Base-by-base conservation (phyloP, 2,329 filamentous ascomycete species). In the Cadophora malorum region DNA sequence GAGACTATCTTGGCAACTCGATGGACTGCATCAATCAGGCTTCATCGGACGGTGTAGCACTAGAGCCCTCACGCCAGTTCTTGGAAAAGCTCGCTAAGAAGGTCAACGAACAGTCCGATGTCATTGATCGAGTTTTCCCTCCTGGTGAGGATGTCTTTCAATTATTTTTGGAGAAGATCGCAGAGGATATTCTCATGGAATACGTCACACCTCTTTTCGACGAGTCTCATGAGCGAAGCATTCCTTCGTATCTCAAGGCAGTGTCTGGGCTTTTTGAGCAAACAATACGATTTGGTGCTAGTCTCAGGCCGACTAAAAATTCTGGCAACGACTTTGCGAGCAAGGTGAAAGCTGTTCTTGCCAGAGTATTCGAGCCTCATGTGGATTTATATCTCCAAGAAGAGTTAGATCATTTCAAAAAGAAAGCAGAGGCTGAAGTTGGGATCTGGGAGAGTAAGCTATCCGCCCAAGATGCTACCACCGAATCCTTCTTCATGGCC, bases 401-500 rank as follows among this genome's bases (percentile, higher is more conserved):
- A 77, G 96, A 99, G 80, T 83, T 97, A 35, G 92, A 95, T 60
- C 90, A 89, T 76, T 98, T 98, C 79, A 91, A 90, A 35, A 86
- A 86, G 65, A 87, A 90, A 70, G 93, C 92, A 16, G 91, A 95
- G 69, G 83, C 85, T 1, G 89, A 95, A 75, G 95, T 99, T 5
- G 86, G 83, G 7, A 85, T 88, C 16, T 99, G 96, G 96, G 95
- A 97, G 79, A 93, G 93, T 80, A 93, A 96, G 77, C 85, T 97
- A 38, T 92, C 90, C 0, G 95, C 97, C 74, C 92, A 97, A 80
- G 94, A 97, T 73, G 94, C 93, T 19, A 92, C 91, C 1, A 90
- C 92, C 0, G 96, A 99, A 80, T 96, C 92, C 0, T 97, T 96
- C 77, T 96, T 94, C 81, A 97, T 98, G 95, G 91, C 91, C 28